A percentile compares a stretch with the other conserved stretches of the same genome.
phyloP scores from a whole-genome alignment of 768 basidiomycete genomes.

The Suillus luteus region DNA sequence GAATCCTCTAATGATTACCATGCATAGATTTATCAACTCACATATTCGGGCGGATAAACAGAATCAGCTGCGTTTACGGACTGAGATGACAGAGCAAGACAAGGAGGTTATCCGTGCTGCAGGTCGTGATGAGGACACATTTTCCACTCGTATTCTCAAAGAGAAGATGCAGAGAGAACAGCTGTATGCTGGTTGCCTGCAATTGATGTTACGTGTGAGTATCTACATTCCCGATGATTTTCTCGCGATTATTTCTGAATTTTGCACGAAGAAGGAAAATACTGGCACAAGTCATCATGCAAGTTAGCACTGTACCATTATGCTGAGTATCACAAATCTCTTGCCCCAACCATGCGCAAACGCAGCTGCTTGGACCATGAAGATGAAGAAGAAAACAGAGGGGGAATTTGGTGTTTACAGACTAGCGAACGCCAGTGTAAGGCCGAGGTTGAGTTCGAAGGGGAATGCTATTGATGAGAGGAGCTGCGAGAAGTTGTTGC shows the following conservation, averaged over 20 bases:
- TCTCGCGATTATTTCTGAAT: not conserved
- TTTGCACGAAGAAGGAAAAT: not conserved
- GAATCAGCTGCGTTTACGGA: conserved; percentile 17
- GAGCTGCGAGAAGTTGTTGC: too few species aligned
- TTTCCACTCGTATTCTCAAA: not conserved
- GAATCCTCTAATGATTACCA: not conserved
- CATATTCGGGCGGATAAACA: conserved; percentile 21
- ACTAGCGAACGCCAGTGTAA: too few species aligned
- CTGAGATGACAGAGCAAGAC: conserved; percentile 22
- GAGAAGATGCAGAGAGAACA: not conserved
- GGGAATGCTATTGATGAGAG: too few species aligned
- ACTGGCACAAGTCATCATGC: not conserved
- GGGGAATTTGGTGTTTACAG: too few species aligned
- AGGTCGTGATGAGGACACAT: not conserved
- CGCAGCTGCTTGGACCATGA: too few species aligned
- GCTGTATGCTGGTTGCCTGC: not conserved
- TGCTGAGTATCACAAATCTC: not conserved
- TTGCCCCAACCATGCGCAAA: too few species aligned
- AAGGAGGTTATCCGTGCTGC: conserved; percentile 15
- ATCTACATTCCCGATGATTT: not conserved
- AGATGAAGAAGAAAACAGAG: too few species aligned
- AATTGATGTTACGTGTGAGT: not conserved
- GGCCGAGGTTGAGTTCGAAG: too few species aligned
- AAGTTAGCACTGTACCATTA: not conserved
- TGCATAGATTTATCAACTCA: conserved; percentile 16